Conservation (phyloP, 345 rosid species). For the Populus alba region DNA sequence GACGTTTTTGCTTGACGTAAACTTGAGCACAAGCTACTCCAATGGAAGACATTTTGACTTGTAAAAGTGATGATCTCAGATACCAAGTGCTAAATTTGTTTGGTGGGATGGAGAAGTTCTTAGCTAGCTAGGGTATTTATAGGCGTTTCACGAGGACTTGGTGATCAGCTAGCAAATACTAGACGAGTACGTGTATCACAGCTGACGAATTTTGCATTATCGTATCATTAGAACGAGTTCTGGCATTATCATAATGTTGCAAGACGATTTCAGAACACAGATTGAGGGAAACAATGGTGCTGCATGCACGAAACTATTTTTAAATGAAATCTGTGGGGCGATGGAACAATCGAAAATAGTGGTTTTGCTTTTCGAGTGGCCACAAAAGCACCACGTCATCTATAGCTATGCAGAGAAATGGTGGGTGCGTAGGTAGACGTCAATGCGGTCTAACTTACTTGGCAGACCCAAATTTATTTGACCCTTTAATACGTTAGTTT, state of each 20-base stretch:
- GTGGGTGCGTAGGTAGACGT: conserved; percentile 7
- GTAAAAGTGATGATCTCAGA: not conserved
- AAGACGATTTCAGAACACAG: not conserved
- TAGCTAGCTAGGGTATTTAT: not conserved
- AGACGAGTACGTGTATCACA: not conserved
- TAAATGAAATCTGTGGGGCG: not conserved
- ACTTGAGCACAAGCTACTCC: conserved; percentile 22
- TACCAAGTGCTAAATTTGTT: not conserved
- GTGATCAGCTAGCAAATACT: not conserved
- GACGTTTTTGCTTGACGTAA: conserved; percentile 14
- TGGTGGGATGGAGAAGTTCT: not conserved
- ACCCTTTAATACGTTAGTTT: not conserved
- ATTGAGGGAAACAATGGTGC: not conserved
- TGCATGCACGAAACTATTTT: not conserved
- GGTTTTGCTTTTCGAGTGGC: not conserved
- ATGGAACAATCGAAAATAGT: not conserved
- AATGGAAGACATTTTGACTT: conserved; percentile 20
- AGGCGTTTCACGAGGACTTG: not conserved
- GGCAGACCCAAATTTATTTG: not conserved
- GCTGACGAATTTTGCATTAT: not conserved
- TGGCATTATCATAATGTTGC: not conserved
- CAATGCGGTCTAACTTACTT: not conserved
- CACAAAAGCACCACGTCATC: not conserved
- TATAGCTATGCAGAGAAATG: not conserved
- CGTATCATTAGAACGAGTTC: not conserved